These are phyloP conservation scores for Phytophthora podocarpi DNA, from an alignment of 352 stramenopile genomes.

Conservation along the genomic window DNA sequence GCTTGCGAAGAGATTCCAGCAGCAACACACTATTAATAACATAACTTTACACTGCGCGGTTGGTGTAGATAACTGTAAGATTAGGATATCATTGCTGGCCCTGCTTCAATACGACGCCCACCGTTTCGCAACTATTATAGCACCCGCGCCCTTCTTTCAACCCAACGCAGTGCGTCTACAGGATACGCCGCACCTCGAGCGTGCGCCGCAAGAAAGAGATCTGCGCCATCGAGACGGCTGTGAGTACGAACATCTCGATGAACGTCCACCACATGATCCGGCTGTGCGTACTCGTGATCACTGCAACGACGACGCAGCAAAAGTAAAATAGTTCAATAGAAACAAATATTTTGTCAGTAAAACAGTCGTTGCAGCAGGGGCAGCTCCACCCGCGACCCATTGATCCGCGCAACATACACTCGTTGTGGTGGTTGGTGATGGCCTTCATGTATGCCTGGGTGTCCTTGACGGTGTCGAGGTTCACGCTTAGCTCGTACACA, in stretches of 20 bases:
- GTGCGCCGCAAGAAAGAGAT: conserved; percentile 85
- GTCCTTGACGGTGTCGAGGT: conserved; percentile 88
- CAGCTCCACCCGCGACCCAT: not conserved
- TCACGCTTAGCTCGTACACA: conserved; percentile 86
- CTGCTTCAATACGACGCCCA: no score
- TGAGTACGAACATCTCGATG: conserved; percentile 75
- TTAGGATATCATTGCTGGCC: no score
- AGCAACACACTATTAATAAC: no score
- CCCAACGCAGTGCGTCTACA: conserved; percentile 49
- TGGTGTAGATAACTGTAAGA: not conserved
- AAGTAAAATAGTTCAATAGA: no score
- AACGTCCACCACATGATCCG: conserved; percentile 86
- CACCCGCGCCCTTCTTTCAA: no score
- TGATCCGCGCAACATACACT: conserved; percentile 43
- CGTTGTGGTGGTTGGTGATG: conserved; percentile 79
- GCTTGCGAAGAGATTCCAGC: no score
- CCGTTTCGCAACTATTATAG: no score
- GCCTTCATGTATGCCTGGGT: conserved; percentile 88
- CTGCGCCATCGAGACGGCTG: conserved; percentile 76
- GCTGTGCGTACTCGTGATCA: conserved; percentile 85
- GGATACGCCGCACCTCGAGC: conserved; percentile 82
- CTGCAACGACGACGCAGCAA: conserved; percentile 32
- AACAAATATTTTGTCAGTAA: conserved; percentile 2
- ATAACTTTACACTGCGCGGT: not conserved
- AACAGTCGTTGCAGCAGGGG: not conserved